Evolutionary conservation across 164 flowering plant species (phyloP).

Genomic region (Magnolia sinica): DNA sequence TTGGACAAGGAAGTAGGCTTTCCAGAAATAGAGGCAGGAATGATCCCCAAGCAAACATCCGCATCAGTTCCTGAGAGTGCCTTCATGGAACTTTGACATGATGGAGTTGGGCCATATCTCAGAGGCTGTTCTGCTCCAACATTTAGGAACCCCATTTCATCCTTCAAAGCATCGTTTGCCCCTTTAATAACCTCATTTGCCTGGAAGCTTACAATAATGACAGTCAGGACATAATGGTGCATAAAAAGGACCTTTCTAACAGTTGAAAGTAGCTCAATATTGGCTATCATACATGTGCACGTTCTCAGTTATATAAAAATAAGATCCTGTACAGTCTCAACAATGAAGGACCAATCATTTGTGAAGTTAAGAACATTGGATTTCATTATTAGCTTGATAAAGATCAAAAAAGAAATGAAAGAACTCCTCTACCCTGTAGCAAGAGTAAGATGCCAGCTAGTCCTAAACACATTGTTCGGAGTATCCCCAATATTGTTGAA

Average conservation of each 20-base stretch:
- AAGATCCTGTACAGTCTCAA: background rate
- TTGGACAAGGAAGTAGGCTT: slow-evolving; percentile 25
- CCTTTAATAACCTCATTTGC: slow-evolving; percentile 48
- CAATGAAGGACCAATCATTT: background rate
- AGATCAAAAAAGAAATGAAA: no score
- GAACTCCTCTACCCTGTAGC: no score
- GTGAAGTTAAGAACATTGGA: background rate
- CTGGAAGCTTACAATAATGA: slow-evolving; percentile 45
- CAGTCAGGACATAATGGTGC: slow-evolving; percentile 8
- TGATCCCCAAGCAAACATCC: slow-evolving; percentile 24
- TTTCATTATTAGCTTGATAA: no score
- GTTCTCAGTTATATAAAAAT: background rate
- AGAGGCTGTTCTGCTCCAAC: slow-evolving; percentile 20
- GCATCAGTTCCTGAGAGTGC: slow-evolving; percentile 26
- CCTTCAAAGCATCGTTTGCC: slow-evolving; percentile 24
- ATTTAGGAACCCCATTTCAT: slow-evolving; percentile 29
- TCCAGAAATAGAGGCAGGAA: slow-evolving; percentile 28
- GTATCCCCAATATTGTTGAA: no score
- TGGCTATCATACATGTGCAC: background rate
- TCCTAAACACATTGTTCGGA: no score
- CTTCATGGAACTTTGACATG: slow-evolving; percentile 18
- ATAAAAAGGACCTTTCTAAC: background rate
- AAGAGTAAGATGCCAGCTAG: no score
- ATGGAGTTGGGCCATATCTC: slow-evolving; percentile 20
- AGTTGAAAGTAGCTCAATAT: background rate